These are phyloP conservation scores for Sporothrix globosa DNA, from an alignment of 2,329 filamentous ascomycete species.

Conservation along the genomic window DNA sequence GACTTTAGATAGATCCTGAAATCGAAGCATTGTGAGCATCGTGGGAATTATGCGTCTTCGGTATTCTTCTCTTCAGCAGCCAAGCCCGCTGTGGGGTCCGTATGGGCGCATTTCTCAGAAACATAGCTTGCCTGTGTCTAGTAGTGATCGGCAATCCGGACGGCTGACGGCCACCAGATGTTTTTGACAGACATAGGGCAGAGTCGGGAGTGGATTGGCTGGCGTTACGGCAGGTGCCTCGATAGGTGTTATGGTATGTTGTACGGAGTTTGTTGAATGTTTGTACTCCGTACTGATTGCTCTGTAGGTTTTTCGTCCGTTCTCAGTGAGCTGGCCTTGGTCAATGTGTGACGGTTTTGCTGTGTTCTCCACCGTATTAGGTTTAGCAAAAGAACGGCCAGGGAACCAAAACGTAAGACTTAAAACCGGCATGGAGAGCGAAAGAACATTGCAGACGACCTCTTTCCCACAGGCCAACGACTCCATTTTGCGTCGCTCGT, in stretches of 20 bases:
- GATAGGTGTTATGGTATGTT: not conserved
- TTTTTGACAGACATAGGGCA: not conserved
- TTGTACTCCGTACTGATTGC: not conserved
- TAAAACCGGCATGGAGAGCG: not conserved
- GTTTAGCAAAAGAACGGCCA: constrained; percentile 22
- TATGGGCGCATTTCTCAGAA: not conserved
- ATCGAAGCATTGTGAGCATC: no score
- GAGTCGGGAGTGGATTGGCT: not conserved
- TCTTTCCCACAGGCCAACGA: not conserved
- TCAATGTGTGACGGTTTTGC: not conserved
- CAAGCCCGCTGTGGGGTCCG: not conserved
- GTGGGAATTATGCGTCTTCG: no score
- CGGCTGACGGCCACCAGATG: no score
- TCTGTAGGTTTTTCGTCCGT: not conserved
- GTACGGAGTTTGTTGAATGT: not conserved
- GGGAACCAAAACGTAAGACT: not conserved
- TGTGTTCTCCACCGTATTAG: constrained; percentile 32
- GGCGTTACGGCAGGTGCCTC: constrained; percentile 3
- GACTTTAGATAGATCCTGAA: not conserved
- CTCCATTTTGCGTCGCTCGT: constrained; percentile 8
- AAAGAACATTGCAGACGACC: not conserved
- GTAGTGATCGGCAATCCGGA: not conserved
- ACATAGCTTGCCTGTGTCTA: not conserved
- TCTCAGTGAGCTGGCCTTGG: not conserved
- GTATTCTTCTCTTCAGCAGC: not conserved